Percentiles rank a stretch among this genome's conserved stretches.
phyloP scores from a whole-genome alignment of 2,329 filamentous ascomycete genomes.

The Hypoxylon sp. region DNA sequence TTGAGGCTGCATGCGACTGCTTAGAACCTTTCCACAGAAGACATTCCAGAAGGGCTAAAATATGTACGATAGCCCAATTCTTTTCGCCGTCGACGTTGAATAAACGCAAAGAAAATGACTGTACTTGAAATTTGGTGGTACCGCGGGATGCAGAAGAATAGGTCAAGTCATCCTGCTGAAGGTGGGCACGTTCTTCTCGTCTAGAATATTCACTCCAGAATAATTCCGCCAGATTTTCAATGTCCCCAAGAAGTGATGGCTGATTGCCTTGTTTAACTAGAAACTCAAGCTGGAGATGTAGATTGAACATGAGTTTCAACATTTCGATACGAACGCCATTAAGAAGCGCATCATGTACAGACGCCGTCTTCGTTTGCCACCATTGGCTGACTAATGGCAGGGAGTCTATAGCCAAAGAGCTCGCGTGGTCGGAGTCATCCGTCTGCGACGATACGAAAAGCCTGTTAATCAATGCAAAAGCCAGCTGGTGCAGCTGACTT shows the following conservation, averaged over 20 bases:
- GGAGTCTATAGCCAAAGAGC: conserved; percentile 70
- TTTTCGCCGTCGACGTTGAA: conserved; percentile 70
- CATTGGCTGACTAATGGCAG: conserved; percentile 80
- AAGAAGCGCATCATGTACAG: conserved; percentile 70
- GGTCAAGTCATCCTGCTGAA: conserved; percentile 83
- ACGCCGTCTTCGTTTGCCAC: conserved; percentile 80
- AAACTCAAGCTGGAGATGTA: conserved; percentile 74
- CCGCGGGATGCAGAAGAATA: conserved; percentile 66
- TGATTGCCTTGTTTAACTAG: conserved; percentile 63
- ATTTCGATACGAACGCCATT: conserved; percentile 82
- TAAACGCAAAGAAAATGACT: conserved; percentile 68
- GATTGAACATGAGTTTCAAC: conserved; percentile 77
- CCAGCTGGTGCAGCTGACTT: conserved; percentile 76
- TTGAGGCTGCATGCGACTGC: conserved; percentile 42
- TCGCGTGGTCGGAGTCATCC: conserved; percentile 76
- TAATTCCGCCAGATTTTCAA: conserved; percentile 78
- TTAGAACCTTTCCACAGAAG: conserved; percentile 56
- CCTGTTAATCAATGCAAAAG: conserved; percentile 82
- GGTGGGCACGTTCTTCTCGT: conserved; percentile 76
- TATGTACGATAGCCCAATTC: conserved; percentile 72
- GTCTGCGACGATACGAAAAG: conserved; percentile 76
- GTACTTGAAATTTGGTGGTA: conserved; percentile 62
- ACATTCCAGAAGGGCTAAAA: conserved; percentile 70
- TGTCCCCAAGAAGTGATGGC: conserved; percentile 58
- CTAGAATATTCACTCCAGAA: conserved; percentile 85